Percentiles rank a stretch among this genome's conserved stretches.
phyloP scores from a whole-genome alignment of 176 grass and related monocot species.

The Ensete ventricosum region DNA sequence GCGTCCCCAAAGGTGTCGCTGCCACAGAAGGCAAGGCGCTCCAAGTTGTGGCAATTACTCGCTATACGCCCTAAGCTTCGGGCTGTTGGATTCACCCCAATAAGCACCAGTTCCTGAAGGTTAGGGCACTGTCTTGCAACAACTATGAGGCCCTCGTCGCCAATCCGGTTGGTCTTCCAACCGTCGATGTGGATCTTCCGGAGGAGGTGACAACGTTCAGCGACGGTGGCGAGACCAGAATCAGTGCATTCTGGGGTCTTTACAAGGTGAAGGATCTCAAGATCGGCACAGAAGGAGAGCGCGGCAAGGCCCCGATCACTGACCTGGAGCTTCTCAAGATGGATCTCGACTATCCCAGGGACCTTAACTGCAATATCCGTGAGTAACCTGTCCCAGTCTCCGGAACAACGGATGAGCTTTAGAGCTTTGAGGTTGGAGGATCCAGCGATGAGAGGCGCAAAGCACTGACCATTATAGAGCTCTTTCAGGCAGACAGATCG shows the following conservation, averaged over 20 bases:
- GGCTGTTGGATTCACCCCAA: background rate
- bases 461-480: background rate
- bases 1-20: slow-evolving; percentile 4
- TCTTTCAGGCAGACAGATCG: slow-evolving; percentile 13
- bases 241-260: slow-evolving; percentile 10
- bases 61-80: slow-evolving; percentile 1
- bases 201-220: background rate
- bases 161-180: slow-evolving; percentile 4
- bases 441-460: background rate
- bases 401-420: background rate
- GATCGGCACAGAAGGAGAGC: background rate
- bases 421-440: slow-evolving; percentile 7
- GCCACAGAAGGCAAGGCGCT: slow-evolving; percentile 1
- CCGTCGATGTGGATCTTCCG: slow-evolving; percentile 10
- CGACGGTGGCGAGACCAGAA: background rate
- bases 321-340: slow-evolving; percentile 12
- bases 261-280: slow-evolving; percentile 1
- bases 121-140: background rate
- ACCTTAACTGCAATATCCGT: background rate
- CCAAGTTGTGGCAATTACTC: background rate
- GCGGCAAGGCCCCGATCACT: slow-evolving; percentile 6
- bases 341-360: background rate
- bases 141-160: background rate
- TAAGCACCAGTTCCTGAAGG: slow-evolving; percentile 2
- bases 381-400: background rate